phyloP scores from a whole-genome alignment of 805 yeast species.

The Ogataea angusta region DNA sequence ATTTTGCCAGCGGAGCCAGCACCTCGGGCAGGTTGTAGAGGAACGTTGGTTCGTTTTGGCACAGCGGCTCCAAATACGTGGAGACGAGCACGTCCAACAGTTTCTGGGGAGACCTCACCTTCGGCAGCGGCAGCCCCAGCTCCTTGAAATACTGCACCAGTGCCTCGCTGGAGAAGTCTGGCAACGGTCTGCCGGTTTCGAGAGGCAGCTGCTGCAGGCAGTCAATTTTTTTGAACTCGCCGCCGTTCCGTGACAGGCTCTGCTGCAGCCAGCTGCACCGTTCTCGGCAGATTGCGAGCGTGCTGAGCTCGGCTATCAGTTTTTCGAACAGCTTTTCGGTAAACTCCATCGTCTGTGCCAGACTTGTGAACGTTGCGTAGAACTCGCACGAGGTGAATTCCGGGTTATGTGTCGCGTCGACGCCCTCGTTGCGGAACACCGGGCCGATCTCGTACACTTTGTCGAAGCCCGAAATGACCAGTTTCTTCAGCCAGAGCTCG shows the following conservation, averaged over 20 bases:
- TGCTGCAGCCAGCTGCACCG: slow-evolving; percentile 20
- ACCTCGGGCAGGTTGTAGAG: slow-evolving; percentile 79
- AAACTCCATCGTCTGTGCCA: slow-evolving; percentile 61
- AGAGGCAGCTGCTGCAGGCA: slow-evolving; percentile 63
- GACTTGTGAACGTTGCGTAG: slow-evolving; percentile 66
- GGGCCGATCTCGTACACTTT: slow-evolving; percentile 83
- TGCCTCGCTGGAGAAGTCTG: slow-evolving; percentile 40
- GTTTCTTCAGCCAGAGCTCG: slow-evolving; percentile 85
- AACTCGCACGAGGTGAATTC: slow-evolving; percentile 91
- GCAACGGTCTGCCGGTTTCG: slow-evolving; percentile 48
- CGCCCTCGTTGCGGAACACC: slow-evolving; percentile 87
- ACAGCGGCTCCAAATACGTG: slow-evolving; percentile 60
- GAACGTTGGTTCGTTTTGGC: slow-evolving; percentile 59
- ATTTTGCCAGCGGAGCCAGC: slow-evolving; percentile 87
- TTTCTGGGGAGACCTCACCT: slow-evolving; percentile 49
- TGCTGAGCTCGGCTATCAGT: slow-evolving; percentile 30
- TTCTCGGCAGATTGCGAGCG: slow-evolving; percentile 21
- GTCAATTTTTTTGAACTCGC: slow-evolving; percentile 47
- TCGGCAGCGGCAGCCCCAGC: slow-evolving; percentile 37
- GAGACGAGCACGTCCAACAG: slow-evolving; percentile 64
- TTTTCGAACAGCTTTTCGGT: slow-evolving; percentile 59
- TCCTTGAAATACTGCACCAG: slow-evolving; percentile 40
- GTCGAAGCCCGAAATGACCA: slow-evolving; percentile 83
- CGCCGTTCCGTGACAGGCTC: slow-evolving; percentile 17
- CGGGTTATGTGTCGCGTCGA: slow-evolving; percentile 90